Evolutionary conservation across 2,329 filamentous ascomycete genomes (phyloP), one percentile per base, ranked within the genome.

Genomic region (Penicillium vulpinum): DNA sequence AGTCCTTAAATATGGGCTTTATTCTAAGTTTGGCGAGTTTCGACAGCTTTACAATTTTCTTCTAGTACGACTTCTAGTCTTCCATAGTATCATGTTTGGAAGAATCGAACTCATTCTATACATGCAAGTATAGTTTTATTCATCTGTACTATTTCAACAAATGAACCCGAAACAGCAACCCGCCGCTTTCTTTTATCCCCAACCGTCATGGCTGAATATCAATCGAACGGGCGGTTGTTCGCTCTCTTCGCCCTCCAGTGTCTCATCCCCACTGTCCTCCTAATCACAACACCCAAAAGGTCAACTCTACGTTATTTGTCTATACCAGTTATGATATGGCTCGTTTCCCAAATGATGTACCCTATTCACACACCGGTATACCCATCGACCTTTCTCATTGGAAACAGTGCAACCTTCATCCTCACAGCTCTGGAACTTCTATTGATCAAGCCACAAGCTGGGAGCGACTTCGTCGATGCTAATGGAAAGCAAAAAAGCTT

Each of bases 401-500:
- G 46, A 16, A 43, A 22, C 5, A 29, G 49, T 29, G 21, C 57
- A 29, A 52, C 47, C 21, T 49, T 54, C 26, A 16, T 56, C 11
- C 48, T 61, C 15, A 56, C 57, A 44, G 51, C 62, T 1, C 10
- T 56, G 7, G 58, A 65, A 15, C 6, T 60, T 1, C 47, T 65
- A 9, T 43, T 65, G 5, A 55, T 63, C 46, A 58, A 60, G 21
- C 60, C 60, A 1, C 47, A 57, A 39, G 62, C 58, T 21, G 48
- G 29, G 36, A 2, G 5, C 11, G 61, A 60, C 31, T 35, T 64
- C 2, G 45, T 51, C 4, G 48, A 51, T 8, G 52, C 54, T 7
- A 38, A 47, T 4, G 28, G 36, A 38, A 35, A n/a, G 21, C 44
- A 4, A 1, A 40, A 15, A 10, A 10, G 13, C 33, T 31, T 36